These are phyloP conservation scores for Microdochium bolleyi DNA, from an alignment of 2,329 filamentous ascomycete species.

Conservation along the genomic window DNA sequence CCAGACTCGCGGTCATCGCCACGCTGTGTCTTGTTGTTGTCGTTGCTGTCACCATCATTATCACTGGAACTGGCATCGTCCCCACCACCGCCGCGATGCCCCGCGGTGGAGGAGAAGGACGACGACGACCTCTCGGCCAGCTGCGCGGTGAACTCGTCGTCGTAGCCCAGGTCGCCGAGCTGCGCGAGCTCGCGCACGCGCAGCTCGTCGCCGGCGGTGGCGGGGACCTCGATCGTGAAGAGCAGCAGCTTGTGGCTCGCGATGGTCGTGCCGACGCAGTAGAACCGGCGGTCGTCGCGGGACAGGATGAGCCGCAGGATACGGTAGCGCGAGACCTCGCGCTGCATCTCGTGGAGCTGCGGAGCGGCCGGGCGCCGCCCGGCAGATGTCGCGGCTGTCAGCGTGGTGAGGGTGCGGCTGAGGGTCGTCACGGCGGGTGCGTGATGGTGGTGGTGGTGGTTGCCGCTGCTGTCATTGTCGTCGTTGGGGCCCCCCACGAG, in stretches of 20 bases:
- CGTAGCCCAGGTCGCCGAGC: conserved; percentile 7
- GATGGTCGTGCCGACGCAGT: conserved; percentile 12
- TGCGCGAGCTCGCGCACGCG: conserved; percentile 5
- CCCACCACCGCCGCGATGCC: neutral
- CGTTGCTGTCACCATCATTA: conserved; percentile 1
- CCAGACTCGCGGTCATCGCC: neutral
- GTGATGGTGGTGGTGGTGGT: neutral
- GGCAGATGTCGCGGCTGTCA: neutral
- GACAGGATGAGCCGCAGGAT: conserved; percentile 16
- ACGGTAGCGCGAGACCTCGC: conserved; percentile 16
- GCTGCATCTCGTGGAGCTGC: conserved; percentile 4
- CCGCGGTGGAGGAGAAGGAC: neutral
- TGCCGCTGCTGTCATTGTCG: neutral
- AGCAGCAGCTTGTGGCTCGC: conserved; percentile 13
- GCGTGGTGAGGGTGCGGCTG: neutral
- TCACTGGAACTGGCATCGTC: neutral
- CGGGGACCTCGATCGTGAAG: conserved; percentile 11
- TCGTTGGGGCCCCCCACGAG: neutral
- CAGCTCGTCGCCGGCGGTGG: conserved; percentile 1
- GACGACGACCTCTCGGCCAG: neutral
- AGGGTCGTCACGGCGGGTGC: neutral
- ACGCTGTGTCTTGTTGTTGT: too few relatives aligned
- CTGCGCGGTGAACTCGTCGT: conserved; percentile 10
- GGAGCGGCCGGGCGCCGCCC: neutral
- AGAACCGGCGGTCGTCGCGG: conserved; percentile 10